Base-by-base conservation (phyloP, 257 asterid genomes). In the Solanum neorickii region DNA sequence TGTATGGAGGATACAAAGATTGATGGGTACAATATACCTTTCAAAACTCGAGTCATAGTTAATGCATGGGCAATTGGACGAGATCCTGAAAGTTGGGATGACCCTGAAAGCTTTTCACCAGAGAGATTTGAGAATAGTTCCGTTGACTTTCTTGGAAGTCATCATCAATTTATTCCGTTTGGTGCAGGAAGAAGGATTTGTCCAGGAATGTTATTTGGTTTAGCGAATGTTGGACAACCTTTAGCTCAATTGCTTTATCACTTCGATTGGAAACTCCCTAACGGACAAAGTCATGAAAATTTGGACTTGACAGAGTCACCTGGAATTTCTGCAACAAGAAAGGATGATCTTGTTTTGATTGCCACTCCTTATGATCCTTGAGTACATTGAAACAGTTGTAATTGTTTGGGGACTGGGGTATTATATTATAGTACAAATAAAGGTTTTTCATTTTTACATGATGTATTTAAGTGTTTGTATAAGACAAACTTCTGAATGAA, bases 31-130 rank as follows among this genome's bases (percentile, higher is more conserved):
- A 16, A 2, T 14, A 85, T 89, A 66, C 72, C 89, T 12, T 25
- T 21, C 16, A 77, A 80, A 29, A 82, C 89, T 12, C 88, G 69
- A 77, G 89, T 89, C 35, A 37, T 89, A 5, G 66, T 89, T 14
- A 89, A 86, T 74, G 84, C 39, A 5, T 89, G 91, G 89, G 89
- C 89, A n/a, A 15, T 89, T 13, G 91, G 80, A 68, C 78, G 91
- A 77, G 91, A 89, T 49, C 88, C 88, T 15, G 9, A 46, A 9
- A 49, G 74, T 33, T 89, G 91, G 91, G 59, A 25, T 44, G 84
- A 89, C 3, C 82, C 88, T 3, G 89, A 87, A 18, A 70, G 33
- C 7, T 89, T 89, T 78, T 12, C 6, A 3, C 91, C 91, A 4
- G 89, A 89, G 60, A 66, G 91, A 70, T 89, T 87, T 12, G 89